Percentiles rank a stretch among this genome's conserved stretches.
Conservation (phyloP, 1,284 basidiomycete species). For the Stereum hirsutum region DNA sequence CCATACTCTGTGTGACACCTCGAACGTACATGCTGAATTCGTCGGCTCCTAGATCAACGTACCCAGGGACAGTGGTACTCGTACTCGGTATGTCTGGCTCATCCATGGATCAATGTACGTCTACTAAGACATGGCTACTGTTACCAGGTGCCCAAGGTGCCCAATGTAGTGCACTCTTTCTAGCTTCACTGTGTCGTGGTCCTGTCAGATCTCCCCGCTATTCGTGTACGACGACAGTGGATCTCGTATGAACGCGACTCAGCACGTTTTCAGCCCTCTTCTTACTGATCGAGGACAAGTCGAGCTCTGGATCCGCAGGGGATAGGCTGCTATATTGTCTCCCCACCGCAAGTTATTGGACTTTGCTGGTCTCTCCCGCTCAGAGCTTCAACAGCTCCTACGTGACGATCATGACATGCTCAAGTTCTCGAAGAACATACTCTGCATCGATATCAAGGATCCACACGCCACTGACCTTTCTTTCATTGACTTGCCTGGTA, state of each 20-base stretch:
- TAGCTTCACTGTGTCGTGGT: background rate
- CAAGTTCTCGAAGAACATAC: background rate
- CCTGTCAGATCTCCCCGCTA: background rate
- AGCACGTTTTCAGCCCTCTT: background rate
- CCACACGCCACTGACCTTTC: background rate
- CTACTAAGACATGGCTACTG: background rate
- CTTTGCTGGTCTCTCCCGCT: background rate
- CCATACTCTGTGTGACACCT: background rate
- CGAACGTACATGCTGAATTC: background rate
- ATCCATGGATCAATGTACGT: background rate
- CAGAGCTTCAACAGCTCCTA: background rate
- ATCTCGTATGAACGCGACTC: background rate
- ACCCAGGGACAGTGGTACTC: background rate
- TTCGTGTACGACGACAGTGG: background rate
- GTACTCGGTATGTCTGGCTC: background rate
- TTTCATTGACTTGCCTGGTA: background rate
- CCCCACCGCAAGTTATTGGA: background rate
- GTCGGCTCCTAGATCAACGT: background rate
- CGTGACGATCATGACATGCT: background rate
- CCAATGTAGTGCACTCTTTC: background rate
- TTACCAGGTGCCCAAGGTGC: background rate
- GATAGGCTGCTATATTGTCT: background rate
- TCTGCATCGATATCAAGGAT: background rate
- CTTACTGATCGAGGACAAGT: background rate
- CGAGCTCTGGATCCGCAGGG: background rate